Conservation (phyloP, 78 protist species). For the Thecamonas trahens region DNA sequence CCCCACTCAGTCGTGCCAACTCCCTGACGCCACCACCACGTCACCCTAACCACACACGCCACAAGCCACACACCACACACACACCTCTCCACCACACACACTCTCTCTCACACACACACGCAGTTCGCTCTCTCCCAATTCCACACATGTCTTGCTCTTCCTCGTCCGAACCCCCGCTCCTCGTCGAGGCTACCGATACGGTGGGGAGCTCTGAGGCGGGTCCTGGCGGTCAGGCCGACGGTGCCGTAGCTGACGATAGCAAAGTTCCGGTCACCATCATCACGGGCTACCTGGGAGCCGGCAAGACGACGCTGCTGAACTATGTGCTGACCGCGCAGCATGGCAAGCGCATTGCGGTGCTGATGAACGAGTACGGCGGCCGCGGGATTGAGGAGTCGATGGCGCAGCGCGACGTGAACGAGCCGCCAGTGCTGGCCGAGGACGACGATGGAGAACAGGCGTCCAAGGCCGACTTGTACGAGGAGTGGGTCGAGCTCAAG, state of each 20-base stretch:
- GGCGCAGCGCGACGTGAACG: no score
- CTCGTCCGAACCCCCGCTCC: no score
- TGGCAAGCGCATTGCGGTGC: conserved; percentile 56
- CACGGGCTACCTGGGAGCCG: conserved; percentile 63
- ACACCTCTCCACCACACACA: no score
- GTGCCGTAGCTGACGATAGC: background rate
- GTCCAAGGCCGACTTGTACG: conserved; percentile 1
- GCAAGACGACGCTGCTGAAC: conserved; percentile 76
- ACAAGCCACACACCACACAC: no score
- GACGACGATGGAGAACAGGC: background rate
- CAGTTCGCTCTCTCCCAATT: no score
- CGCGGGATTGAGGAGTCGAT: conserved; percentile 4
- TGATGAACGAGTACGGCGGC: conserved; percentile 58
- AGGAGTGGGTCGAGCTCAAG: conserved; percentile 56
- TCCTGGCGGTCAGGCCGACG: background rate
- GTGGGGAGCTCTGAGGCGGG: no score
- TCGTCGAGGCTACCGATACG: no score
- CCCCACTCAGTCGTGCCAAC: no score
- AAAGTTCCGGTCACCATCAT: conserved; percentile 32
- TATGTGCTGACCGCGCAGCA: conserved; percentile 54
- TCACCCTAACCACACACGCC: no score
- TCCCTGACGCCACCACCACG: no score
- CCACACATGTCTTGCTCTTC: no score
- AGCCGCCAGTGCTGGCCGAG: conserved; percentile 4
- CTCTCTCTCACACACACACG: no score